Evolutionary conservation across 208 protist species (phyloP).

Genomic region (Leishmania guyanensis): DNA sequence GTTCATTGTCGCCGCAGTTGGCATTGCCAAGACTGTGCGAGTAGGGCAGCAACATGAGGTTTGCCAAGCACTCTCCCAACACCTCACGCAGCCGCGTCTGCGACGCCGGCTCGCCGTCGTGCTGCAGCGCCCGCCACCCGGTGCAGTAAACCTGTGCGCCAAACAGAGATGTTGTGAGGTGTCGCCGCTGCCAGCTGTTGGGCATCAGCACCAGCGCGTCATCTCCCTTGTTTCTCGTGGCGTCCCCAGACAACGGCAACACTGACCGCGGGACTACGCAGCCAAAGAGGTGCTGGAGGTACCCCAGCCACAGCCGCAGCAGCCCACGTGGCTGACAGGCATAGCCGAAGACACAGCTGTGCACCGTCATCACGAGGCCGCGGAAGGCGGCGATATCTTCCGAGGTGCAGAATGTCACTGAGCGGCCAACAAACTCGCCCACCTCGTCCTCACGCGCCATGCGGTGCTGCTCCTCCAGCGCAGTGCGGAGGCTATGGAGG

Average conservation of each 20-base stretch:
- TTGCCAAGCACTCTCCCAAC: slow-evolving; percentile 69
- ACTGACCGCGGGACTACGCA: slow-evolving; percentile 56
- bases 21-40: slow-evolving; percentile 18
- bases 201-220: slow-evolving; percentile 55
- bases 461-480: slow-evolving; percentile 55
- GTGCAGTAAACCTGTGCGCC: slow-evolving; percentile 34
- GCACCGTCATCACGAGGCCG: slow-evolving; percentile 48
- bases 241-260: slow-evolving; percentile 4
- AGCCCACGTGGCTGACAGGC: slow-evolving; percentile 50
- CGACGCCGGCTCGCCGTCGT: slow-evolving; percentile 39
- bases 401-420: slow-evolving; percentile 62
- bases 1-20: slow-evolving; percentile 25
- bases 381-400: slow-evolving; percentile 53
- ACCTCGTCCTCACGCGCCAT: slow-evolving; percentile 41
- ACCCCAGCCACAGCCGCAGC: slow-evolving; percentile 73
- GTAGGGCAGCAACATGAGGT: slow-evolving; percentile 67
- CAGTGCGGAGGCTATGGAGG: slow-evolving; percentile 45
- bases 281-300: slow-evolving; percentile 68
- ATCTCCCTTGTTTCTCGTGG: slow-evolving; percentile 1
- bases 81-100: slow-evolving; percentile 65
- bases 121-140: slow-evolving; percentile 49
- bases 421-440: slow-evolving; percentile 49
- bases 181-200: slow-evolving; percentile 41
- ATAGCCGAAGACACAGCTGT: slow-evolving; percentile 68
- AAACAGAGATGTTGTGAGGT: slow-evolving; percentile 31